Evolutionary conservation across 108 stramenopile genomes (phyloP), one percentile per base, ranked within the genome.

Genomic region (Conticribra guillardii): DNA sequence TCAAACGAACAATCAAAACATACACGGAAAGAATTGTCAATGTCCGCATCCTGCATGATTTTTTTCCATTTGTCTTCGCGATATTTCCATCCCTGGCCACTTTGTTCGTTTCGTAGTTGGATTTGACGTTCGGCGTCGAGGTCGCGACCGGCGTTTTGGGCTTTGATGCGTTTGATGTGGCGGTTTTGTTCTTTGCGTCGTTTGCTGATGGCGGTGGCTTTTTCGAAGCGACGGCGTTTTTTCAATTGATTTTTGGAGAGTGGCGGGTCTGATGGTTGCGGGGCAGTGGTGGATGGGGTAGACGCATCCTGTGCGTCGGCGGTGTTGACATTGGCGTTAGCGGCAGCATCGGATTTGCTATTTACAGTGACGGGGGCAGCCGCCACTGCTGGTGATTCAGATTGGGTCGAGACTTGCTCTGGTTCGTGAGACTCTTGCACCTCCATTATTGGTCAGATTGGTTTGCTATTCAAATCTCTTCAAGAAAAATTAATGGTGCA

Each of bases 1-100:
- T 90, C 92, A 80, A 87, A 93, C 26, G 78, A 77, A 63, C 92
- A 90, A 51, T 93, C 91, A 8, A 93, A 48, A 61, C 85, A 89
- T 1, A 93, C 80, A 22, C 72, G 58, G 26, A 79, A 82, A 0
- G 76, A 68, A 24, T 53, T 55, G 15, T 63, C 71, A 51, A 77
- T 60, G 16, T 71, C 52, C n/a, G 75, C 80, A 49, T 45, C 34
- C 1, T 52, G 22, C 46, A 84, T 74, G 18, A 31, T 49, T 26
- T 82, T 37, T 22, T 73, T 62, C 88, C 89, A 87, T 32, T 66
- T 51, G 67, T 86, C 77, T 49, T 81, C 68, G 29, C 88, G 73
- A 4, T 69, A 46, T 14, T 63, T 55, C 57, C 83, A 62, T 18
- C 93, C 93, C 44, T 64, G 64, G 7, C 93, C 93, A 28, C 59